These are phyloP conservation scores for Tetrahymena borealis DNA, from an alignment of 73 alveolate genomes.

Conservation along the genomic window DNA sequence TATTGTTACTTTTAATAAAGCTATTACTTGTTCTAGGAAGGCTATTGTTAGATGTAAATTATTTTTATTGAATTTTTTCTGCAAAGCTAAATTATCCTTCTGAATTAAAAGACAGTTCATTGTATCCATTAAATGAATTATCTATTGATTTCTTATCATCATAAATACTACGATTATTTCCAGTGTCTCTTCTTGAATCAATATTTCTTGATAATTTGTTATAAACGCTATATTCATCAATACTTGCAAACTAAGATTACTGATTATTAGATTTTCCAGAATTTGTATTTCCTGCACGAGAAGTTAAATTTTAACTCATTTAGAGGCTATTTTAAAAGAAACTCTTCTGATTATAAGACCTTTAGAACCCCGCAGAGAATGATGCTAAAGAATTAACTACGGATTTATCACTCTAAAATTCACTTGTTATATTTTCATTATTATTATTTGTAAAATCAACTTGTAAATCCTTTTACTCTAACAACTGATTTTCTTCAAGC, in stretches of 20 bases:
- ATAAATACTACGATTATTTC: not conserved
- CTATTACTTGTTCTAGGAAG: not conserved
- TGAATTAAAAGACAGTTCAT: not conserved
- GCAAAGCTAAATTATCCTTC: not conserved
- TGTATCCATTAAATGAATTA: not conserved
- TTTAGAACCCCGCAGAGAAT: not conserved
- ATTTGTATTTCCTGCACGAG: not conserved
- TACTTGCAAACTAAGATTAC: not conserved
- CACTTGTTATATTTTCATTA: not conserved
- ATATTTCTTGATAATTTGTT: not conserved
- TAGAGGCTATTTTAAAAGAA: not conserved
- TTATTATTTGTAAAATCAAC: not conserved
- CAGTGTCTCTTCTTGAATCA: not conserved
- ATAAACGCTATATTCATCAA: not conserved
- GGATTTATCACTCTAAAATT: not conserved
- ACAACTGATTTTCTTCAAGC: not conserved
- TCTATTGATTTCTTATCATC: not conserved
- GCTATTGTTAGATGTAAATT: not conserved
- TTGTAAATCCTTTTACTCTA: not conserved
- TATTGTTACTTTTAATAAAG: not conserved
- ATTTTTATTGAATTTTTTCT: not conserved
- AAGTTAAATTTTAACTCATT: not conserved
- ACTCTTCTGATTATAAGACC: not conserved
- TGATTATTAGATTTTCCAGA: not conserved
- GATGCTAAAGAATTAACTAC: not conserved